phyloP scores from a whole-genome alignment of 805 yeast genomes.

The Saturnispora galanensis region DNA sequence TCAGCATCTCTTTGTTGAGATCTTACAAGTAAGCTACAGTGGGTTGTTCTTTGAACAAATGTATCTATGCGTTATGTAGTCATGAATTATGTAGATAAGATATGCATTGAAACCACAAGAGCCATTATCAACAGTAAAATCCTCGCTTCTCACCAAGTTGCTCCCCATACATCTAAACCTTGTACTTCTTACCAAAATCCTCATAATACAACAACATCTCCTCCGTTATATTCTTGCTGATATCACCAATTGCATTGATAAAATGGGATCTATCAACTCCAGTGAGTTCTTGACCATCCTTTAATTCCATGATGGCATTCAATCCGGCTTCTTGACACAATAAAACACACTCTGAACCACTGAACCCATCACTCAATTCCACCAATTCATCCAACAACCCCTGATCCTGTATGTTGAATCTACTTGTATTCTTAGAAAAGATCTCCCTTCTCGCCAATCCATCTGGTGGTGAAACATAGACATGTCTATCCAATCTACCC shows the following conservation, averaged over 20 bases:
- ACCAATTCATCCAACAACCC: constrained; percentile 46
- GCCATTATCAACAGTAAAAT: neutral
- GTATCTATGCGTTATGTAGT: too few relatives aligned
- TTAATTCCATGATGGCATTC: constrained; percentile 80
- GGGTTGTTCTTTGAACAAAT: too few relatives aligned
- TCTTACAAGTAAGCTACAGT: too few relatives aligned
- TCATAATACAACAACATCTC: constrained; percentile 76
- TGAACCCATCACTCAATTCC: constrained; percentile 70
- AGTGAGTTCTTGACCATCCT: constrained; percentile 42
- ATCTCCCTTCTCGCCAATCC: constrained; percentile 70
- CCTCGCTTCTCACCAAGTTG: too few relatives aligned
- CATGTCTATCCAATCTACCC: constrained; percentile 88
- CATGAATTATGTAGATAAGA: too few relatives aligned
- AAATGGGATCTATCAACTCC: constrained; percentile 36
- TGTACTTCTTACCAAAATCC: constrained; percentile 36
- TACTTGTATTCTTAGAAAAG: constrained; percentile 53
- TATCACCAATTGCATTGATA: constrained; percentile 53
- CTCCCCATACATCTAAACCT: constrained; percentile 10
- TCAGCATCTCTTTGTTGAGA: too few relatives aligned
- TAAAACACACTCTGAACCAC: constrained; percentile 92
- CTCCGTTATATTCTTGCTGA: constrained; percentile 70
- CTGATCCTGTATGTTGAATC: constrained; percentile 44
- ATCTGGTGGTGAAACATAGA: constrained; percentile 92
- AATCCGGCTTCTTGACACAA: constrained; percentile 94
- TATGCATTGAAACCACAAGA: neutral